Conservation (phyloP, 129 eudicot species). For the Helichrysum umbraculigerum region DNA sequence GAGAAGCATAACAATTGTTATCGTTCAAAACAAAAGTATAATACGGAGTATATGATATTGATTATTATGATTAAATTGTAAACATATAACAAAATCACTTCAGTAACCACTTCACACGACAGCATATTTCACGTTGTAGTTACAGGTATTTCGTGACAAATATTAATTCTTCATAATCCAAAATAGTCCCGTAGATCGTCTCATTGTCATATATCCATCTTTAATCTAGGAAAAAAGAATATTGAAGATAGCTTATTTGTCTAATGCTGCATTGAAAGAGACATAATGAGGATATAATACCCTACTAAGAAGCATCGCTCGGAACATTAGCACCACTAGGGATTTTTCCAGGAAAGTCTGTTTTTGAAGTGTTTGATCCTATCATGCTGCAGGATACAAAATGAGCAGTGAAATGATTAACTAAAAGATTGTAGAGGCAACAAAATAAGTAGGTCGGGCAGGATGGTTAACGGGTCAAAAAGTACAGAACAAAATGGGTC, state of each 20-base stretch:
- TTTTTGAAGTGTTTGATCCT: slow-evolving; percentile 53
- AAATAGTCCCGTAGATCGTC: slow-evolving; percentile 6
- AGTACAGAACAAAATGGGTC: not conserved
- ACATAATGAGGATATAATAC: slow-evolving; percentile 9
- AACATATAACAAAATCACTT: not conserved
- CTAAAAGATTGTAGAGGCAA: not conserved
- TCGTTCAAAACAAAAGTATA: not conserved
- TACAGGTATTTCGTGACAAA: slow-evolving; percentile 5
- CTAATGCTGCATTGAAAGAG: not conserved
- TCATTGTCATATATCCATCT: slow-evolving; percentile 18
- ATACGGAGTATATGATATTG: not conserved
- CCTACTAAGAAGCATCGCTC: slow-evolving; percentile 44
- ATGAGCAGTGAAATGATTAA: not conserved
- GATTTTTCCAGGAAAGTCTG: slow-evolving; percentile 73
- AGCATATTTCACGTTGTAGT: not conserved
- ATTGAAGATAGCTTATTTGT: not conserved
- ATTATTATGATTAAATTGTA: not conserved
- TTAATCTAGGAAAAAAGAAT: slow-evolving; percentile 10
- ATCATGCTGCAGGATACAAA: slow-evolving; percentile 47
- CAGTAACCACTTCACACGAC: not conserved
- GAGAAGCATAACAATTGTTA: not conserved
- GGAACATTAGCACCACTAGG: slow-evolving; percentile 70
- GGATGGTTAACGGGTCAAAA: not conserved
- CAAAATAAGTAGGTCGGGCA: not conserved
- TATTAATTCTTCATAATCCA: slow-evolving; percentile 1